phyloP scores from a whole-genome alignment of 2,329 filamentous ascomycete species.

The Fusarium sambucinum region DNA sequence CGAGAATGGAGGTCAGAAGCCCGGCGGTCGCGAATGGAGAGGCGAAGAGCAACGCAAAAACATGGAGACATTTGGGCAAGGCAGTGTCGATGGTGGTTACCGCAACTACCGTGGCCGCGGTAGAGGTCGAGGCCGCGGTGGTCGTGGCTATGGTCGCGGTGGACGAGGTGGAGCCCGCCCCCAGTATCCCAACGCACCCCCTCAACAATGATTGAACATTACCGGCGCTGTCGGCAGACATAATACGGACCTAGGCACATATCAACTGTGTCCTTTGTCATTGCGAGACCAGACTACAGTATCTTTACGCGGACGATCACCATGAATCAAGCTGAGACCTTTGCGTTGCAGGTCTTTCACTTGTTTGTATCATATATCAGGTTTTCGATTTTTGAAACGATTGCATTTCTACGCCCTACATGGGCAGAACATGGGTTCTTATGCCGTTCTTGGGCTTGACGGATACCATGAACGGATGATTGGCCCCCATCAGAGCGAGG shows the following conservation, averaged over 20 bases:
- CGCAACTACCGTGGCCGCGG: conserved; percentile 84
- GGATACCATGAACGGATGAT: conserved; percentile 30
- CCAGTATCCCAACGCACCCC: conserved; percentile 49
- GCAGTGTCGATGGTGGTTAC: conserved; percentile 87
- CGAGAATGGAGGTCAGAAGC: conserved; percentile 74
- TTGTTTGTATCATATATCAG: conserved; percentile 51
- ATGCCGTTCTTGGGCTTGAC: conserved; percentile 29
- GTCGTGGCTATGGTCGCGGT: conserved; percentile 56
- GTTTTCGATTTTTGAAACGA: conserved; percentile 38
- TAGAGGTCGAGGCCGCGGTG: conserved; percentile 73
- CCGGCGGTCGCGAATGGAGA: conserved; percentile 88
- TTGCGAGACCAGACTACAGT: conserved; percentile 7
- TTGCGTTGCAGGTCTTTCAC: conserved; percentile 31
- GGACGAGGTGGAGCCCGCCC: conserved; percentile 55
- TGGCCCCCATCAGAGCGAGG: conserved; percentile 36
- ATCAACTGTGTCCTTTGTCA: conserved; percentile 9
- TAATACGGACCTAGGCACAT: conserved; percentile 15
- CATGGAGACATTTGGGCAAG: conserved; percentile 97
- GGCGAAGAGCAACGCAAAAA: conserved; percentile 95
- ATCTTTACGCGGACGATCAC: conserved; percentile 9
- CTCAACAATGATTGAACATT: conserved; percentile 45
- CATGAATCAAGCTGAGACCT: conserved; percentile 17
- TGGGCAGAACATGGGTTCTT: conserved; percentile 30
- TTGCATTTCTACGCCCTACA: conserved; percentile 39
- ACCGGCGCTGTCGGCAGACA: background rate